These are phyloP conservation scores for Amylostereum areolatum DNA, from an alignment of 1,284 basidiomycete genomes.

Conservation along the genomic window DNA sequence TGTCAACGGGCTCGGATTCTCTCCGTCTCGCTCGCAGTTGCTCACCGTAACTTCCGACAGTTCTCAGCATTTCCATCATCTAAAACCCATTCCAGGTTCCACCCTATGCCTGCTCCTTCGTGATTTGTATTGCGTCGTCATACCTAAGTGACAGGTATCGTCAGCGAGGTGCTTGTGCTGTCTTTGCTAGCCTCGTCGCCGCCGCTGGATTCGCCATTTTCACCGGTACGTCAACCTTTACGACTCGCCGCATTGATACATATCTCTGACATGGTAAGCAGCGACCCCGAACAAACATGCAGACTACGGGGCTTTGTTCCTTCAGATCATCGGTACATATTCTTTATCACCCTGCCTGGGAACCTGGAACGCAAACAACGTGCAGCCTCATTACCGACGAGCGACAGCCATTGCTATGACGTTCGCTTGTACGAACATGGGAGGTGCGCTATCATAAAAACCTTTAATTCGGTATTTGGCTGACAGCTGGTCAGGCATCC, in stretches of 20 bases:
- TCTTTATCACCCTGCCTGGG: slow-evolving; percentile 35
- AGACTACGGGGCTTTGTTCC: slow-evolving; percentile 45
- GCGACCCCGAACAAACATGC: slow-evolving; percentile 27
- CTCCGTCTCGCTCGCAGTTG: slow-evolving; percentile 24
- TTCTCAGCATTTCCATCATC: no score
- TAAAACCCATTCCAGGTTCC: no score
- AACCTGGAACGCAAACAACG: slow-evolving; percentile 55
- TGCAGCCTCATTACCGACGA: slow-evolving; percentile 46
- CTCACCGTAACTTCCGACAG: slow-evolving; percentile 25
- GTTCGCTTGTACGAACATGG: slow-evolving; percentile 48
- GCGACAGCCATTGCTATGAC: slow-evolving; percentile 50
- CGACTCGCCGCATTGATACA: not conserved
- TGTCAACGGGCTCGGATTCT: slow-evolving; percentile 28
- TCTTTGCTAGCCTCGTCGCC: slow-evolving; percentile 30
- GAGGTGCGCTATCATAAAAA: no score
- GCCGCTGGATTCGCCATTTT: slow-evolving; percentile 42
- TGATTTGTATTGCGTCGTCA: slow-evolving; percentile 31
- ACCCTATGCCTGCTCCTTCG: slow-evolving; percentile 15
- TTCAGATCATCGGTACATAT: slow-evolving; percentile 42
- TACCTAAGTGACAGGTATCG: slow-evolving; percentile 37
- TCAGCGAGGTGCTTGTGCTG: slow-evolving; percentile 33
- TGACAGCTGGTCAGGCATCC: slow-evolving; percentile 42
- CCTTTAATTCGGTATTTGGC: no score
- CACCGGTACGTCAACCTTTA: slow-evolving; percentile 39
- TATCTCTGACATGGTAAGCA: slow-evolving; percentile 6